phyloP scores from a whole-genome alignment of 371 early-diverging fungal genomes.

The Mortierella sp. region DNA sequence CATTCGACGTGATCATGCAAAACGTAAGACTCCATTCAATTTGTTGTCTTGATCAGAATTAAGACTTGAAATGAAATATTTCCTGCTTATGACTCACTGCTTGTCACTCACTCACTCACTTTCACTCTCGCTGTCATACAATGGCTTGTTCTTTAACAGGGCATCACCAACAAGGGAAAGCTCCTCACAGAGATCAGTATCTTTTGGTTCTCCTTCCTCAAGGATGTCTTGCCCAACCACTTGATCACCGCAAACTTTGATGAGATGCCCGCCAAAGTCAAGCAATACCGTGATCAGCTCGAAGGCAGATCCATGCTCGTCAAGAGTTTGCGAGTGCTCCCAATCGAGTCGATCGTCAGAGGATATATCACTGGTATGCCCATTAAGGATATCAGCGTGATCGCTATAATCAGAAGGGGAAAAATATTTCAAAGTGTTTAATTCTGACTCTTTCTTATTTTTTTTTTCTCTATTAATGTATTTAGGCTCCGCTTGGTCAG shows the following conservation, averaged over 20 bases:
- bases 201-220: constrained; percentile 95
- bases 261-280: constrained; percentile 90
- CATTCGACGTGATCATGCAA: constrained; percentile 98
- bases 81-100: constrained; percentile 1
- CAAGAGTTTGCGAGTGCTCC: constrained; percentile 92
- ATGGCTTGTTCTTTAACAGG: constrained; percentile 60
- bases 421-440: not conserved
- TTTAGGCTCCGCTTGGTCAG: constrained; percentile 93
- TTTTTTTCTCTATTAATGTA: not conserved
- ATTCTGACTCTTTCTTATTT: not conserved
- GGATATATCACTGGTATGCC: constrained; percentile 91
- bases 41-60: not conserved
- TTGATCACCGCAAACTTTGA: constrained; percentile 93
- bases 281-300: constrained; percentile 89
- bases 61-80: not conserved
- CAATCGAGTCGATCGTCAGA: constrained; percentile 97
- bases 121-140: constrained; percentile 1
- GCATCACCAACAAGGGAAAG: constrained; percentile 96
- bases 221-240: constrained; percentile 91
- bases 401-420: too few species aligned
- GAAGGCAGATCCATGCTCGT: constrained; percentile 94
- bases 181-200: constrained; percentile 93
- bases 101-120: constrained; percentile 2
- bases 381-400: not conserved
- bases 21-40: constrained; percentile 76